phyloP scores from a whole-genome alignment of 352 stramenopile species.

The Pythium aquatile region DNA sequence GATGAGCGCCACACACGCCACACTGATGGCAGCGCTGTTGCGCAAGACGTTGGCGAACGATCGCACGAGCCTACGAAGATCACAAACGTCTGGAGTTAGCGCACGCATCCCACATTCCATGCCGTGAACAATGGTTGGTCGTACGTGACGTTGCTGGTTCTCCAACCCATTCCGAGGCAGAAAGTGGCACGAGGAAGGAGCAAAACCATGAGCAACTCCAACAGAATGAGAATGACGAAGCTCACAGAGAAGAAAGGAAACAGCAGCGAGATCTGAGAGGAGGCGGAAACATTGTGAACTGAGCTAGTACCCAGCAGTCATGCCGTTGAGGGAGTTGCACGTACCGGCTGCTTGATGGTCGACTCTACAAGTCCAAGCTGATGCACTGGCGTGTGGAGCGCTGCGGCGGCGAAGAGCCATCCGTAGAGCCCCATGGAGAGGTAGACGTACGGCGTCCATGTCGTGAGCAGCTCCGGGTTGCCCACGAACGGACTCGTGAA shows the following conservation, averaged over 20 bases:
- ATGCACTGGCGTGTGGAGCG: constrained; percentile 71
- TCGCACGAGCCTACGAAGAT: constrained; percentile 44
- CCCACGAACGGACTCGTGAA: constrained; percentile 87
- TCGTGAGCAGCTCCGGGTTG: constrained; percentile 80
- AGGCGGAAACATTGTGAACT: background rate
- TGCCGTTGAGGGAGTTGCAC: background rate
- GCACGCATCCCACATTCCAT: background rate
- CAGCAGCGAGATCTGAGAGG: constrained; percentile 66
- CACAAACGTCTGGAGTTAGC: background rate
- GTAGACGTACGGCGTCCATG: constrained; percentile 88
- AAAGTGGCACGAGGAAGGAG: constrained; percentile 55
- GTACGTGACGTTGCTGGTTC: constrained; percentile 70
- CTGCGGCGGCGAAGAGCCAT: constrained; percentile 77
- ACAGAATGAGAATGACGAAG: constrained; percentile 68
- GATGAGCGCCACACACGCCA: constrained; percentile 81
- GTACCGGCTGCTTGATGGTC: constrained; percentile 84
- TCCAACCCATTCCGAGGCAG: constrained; percentile 57
- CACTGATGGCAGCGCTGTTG: constrained; percentile 80
- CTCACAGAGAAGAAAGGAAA: constrained; percentile 86
- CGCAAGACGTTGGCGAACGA: constrained; percentile 80
- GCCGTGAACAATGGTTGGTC: constrained; percentile 2
- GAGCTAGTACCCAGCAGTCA: background rate
- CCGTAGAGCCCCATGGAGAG: constrained; percentile 84
- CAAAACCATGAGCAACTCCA: constrained; percentile 71
- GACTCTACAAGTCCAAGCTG: constrained; percentile 69